These are phyloP conservation scores for Ogataea paraovalis DNA, from an alignment of 805 yeast genomes.

Conservation along the genomic window DNA sequence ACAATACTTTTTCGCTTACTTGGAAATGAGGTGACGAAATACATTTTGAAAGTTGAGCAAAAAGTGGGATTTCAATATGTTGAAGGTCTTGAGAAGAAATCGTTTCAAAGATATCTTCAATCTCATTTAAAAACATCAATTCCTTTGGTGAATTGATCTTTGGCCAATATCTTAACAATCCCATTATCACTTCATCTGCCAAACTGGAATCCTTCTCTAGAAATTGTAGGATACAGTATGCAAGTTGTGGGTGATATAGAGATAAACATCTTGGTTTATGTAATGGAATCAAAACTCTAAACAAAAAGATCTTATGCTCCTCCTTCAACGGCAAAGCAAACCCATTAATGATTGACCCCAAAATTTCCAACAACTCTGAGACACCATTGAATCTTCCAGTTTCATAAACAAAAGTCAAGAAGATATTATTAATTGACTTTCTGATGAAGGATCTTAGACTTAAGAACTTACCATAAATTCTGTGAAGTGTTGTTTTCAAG, in stretches of 20 bases:
- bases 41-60: slow-evolving; percentile 91
- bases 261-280: slow-evolving; percentile 89
- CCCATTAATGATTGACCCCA: slow-evolving; percentile 95
- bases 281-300: slow-evolving; percentile 82
- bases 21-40: slow-evolving; percentile 95
- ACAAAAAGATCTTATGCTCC: slow-evolving; percentile 88
- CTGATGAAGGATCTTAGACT: slow-evolving; percentile 87
- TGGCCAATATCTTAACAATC: slow-evolving; percentile 93
- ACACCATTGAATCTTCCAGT: slow-evolving; percentile 95
- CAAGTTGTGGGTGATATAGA: slow-evolving; percentile 92
- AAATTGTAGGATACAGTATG: slow-evolving; percentile 95
- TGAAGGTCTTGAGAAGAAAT: slow-evolving; percentile 91
- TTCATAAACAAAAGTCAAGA: slow-evolving; percentile 89
- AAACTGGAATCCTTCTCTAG: slow-evolving; percentile 88
- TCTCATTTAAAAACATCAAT: slow-evolving; percentile 90
- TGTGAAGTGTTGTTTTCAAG: slow-evolving; percentile 88
- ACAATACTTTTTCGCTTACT: slow-evolving; percentile 91
- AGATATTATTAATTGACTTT: slow-evolving; percentile 86
- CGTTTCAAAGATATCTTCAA: slow-evolving; percentile 94
- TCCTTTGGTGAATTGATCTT: slow-evolving; percentile 93
- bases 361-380: slow-evolving; percentile 88
- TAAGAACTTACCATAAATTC: slow-evolving; percentile 93
- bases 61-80: slow-evolving; percentile 87
- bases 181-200: slow-evolving; percentile 96
- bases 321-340: slow-evolving; percentile 96